phyloP scores from a whole-genome alignment of 2,329 filamentous ascomycete genomes.

The Botryotinia convoluta region DNA sequence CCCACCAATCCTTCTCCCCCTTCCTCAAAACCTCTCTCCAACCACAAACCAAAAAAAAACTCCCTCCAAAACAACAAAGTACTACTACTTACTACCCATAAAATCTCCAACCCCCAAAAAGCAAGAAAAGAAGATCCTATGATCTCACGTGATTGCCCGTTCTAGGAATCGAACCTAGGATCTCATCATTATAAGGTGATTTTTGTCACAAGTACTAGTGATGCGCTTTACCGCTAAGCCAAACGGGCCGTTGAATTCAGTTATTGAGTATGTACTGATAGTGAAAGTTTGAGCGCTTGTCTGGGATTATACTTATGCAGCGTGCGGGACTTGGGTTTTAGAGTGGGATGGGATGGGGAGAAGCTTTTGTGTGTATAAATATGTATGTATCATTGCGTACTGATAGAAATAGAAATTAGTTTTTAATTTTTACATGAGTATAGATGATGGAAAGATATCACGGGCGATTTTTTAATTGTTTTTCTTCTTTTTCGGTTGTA shows the following conservation, averaged over 20 bases:
- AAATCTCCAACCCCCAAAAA: background rate
- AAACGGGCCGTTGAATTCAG: background rate
- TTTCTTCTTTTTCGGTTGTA: no score
- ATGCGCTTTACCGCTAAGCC: slow-evolving; percentile 13
- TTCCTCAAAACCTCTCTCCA: background rate
- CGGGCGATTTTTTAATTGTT: no score
- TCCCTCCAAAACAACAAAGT: background rate
- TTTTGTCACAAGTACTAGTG: background rate
- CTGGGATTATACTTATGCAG: rapidly evolving
- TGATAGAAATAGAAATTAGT: no score
- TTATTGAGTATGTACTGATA: rapidly evolving
- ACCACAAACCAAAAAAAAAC: background rate
- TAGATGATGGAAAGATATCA: no score
- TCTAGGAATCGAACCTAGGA: slow-evolving; percentile 13
- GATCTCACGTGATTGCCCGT: background rate
- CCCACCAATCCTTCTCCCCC: background rate
- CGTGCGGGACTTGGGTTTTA: rapidly evolving
- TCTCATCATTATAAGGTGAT: background rate
- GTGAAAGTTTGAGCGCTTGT: rapidly evolving
- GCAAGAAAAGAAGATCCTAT: rapidly evolving
- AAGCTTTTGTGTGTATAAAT: no score
- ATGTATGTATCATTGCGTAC: no score
- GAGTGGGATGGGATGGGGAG: no score
- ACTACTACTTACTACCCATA: rapidly evolving
- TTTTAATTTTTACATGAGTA: no score